Evolutionary conservation across 495 filamentous ascomycete genomes (phyloP).

Genomic region (Aspergillus affinis): DNA sequence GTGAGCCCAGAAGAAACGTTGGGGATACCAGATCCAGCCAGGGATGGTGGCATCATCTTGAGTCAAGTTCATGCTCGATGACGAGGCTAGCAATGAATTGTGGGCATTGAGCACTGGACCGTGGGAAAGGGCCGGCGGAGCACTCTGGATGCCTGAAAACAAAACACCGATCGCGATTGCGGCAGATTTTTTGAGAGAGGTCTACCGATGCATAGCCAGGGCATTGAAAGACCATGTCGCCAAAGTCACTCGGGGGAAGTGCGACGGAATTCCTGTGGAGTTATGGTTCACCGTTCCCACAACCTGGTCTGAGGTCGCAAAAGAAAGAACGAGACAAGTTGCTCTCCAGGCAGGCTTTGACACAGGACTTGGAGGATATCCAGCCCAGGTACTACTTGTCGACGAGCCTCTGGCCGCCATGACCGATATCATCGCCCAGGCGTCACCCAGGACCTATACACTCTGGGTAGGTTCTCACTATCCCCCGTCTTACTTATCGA

Average conservation of each 20-base stretch:
- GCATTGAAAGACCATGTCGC: not conserved
- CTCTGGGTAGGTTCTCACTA: not conserved
- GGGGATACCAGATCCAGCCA: not conserved
- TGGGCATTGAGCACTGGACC: not conserved
- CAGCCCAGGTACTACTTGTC: not conserved
- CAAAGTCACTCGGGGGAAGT: not conserved
- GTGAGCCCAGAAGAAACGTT: not conserved
- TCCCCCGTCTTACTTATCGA: not conserved
- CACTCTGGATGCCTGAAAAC: not conserved
- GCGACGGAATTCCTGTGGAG: not conserved
- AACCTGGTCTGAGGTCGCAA: not conserved
- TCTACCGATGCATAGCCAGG: not conserved
- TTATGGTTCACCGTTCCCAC: not conserved
- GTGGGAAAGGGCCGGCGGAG: not conserved
- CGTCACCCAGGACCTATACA: not conserved
- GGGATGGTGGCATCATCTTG: not conserved
- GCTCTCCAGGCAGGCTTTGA: not conserved
- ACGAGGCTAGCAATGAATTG: not conserved
- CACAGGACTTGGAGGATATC: not conserved
- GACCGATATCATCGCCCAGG: not conserved
- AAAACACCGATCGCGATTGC: not conserved
- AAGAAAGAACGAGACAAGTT: not conserved
- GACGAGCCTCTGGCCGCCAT: not conserved
- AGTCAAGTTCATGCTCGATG: not conserved
- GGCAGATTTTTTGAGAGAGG: not conserved